Base-by-base conservation (phyloP, 1,284 basidiomycete genomes). In the Neonothopanus nambi region DNA sequence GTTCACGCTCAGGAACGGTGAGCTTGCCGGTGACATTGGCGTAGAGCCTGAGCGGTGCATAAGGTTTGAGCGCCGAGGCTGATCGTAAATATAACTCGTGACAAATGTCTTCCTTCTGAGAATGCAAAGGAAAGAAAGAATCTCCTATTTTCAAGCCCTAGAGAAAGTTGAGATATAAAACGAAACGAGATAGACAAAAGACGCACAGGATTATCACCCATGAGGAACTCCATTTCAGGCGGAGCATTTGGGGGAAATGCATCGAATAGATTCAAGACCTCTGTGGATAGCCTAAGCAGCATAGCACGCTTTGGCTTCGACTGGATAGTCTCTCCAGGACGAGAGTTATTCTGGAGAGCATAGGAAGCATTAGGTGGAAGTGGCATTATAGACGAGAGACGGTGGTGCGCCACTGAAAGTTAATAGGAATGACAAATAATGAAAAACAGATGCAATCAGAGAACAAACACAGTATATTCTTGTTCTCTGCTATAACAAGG, bases 51-150 rank as follows among this genome's bases (percentile, higher is more conserved):
- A 91, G 78, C 1, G 85, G 81, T 0, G 80, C 78, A 59, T 73
- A 80, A 26, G 78, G 80, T 66, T 82, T 83, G 30, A 73, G 68
- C 5, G 77, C 70, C n/a, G 78, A 75, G 33, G 80, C 71, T 13
- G 80, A 71, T 12, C 86, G 79, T 17, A 89, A 75, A 67, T 87
- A 91, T 40, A 91, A 75, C 59, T 91, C 89, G 61, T 89, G 85
- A 11, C 77, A 71, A 1, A 74, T 65, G 56, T 72, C 74, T 66
- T 89, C 88, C 51, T 72, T 71, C 47, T 69, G 66, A 4, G 76
- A 67, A 3, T 70, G 72, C 71, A 88, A 78, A 2, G 85, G 75
- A 56, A 82, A 90, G 72, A 81, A 84, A 3, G 73, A 65, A 23
- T 80, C 76, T 3, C 81, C 84, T 48, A 90, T 83, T 63, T 79